Conservation (phyloP, 73 alveolate species). For the Paramecium pentaurelia region DNA sequence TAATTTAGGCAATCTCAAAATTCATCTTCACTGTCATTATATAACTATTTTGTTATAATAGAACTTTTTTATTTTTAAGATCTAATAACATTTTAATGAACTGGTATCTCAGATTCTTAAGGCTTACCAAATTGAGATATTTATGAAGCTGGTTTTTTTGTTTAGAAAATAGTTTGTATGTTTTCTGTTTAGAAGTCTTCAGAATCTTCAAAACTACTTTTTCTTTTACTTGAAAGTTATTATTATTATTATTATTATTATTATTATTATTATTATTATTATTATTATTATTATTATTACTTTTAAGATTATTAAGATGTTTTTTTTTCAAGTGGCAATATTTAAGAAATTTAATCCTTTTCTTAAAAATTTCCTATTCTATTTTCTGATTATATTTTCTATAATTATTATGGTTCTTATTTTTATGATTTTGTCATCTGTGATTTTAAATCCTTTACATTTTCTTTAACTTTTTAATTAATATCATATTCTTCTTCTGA, state of each 20-base stretch:
- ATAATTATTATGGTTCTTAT: neutral
- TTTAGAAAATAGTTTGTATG: neutral
- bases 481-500: neutral
- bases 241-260: neutral
- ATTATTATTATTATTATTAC: neutral
- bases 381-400: neutral
- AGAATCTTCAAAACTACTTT: slow-evolving; percentile 23
- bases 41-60: neutral
- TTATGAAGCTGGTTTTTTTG: neutral
- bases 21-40: slow-evolving; percentile 4
- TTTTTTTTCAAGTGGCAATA: neutral
- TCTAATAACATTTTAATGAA: neutral
- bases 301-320: neutral
- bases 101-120: neutral
- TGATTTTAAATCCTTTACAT: neutral
- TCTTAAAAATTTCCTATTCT: neutral
- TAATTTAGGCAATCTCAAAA: neutral
- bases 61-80: neutral
- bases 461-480: neutral
- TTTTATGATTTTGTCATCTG: neutral
- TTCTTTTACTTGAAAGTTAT: neutral
- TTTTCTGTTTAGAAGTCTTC: neutral
- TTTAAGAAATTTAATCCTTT: neutral
- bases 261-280: neutral
- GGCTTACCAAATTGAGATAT: neutral